Evolutionary conservation across 2,329 filamentous ascomycete genomes (phyloP), one percentile per base, ranked within the genome.

Genomic region (Cryphonectria nitschkei): DNA sequence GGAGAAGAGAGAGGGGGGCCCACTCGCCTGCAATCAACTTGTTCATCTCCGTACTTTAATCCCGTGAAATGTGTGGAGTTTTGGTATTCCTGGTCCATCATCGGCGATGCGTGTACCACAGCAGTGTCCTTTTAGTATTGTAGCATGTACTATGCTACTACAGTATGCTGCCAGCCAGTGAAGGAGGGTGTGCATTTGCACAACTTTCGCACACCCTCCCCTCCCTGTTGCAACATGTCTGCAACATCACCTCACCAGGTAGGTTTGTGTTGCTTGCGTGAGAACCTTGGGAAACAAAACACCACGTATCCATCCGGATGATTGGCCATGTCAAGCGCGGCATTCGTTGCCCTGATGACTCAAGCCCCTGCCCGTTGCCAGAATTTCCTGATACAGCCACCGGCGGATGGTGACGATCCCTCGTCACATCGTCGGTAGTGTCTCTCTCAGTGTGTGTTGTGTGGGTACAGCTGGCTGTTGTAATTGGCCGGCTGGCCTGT

Each of bases 241-340:
- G 52, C 58, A 66, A 26, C 64, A 67, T n/a, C 29, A 46, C 52
- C 56, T 69, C 62, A 63, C 56, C 46, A 65, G 58, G 43, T 16
- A 22, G 22, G 43, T 50, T 50, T 50, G 29, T 34, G 64, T 50
- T 52, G 43, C 61, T 66, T 66, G 63, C 68, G 58, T 65, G 32
- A 67, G 46, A 61, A 62, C 50, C 60, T 70, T 69, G 69, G 43
- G 52, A 29, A 22, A 26, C 13, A 34, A 29, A 56, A 19, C 3
- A 22, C 46, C 26, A 52, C 29, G 58, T 61, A 41, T 50, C 52
- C 60, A 52, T 56, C 39, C 52, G 68, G 37, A 22, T 69, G 68
- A 72, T 72, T 72, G 70, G 70, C 34, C 54, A 62, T 58, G 67
- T 63, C 46, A 63, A 60, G 63, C 70, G 70, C 67, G 67, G 67